phyloP scores from a whole-genome alignment of 306 rosid species.

The Erythrophleum fordii region DNA sequence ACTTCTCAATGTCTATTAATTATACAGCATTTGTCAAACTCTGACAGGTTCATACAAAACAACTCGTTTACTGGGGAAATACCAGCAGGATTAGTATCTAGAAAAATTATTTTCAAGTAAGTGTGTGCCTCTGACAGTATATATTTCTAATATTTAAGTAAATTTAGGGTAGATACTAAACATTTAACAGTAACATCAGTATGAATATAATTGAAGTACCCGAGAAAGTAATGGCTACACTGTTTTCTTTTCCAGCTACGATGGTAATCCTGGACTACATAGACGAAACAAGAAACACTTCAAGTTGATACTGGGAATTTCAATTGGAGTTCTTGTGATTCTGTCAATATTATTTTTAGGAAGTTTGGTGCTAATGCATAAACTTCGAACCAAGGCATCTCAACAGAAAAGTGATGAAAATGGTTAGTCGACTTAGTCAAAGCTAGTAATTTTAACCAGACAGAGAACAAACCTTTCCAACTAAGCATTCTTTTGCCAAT shows the following conservation, averaged over 20 bases:
- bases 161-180: neutral
- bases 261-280: slow-evolving; percentile 63
- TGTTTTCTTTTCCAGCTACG: slow-evolving; percentile 58
- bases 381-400: slow-evolving; percentile 52
- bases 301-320: slow-evolving; percentile 66
- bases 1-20: slow-evolving; percentile 16
- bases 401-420: slow-evolving; percentile 51
- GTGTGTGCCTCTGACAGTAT: slow-evolving; percentile 35
- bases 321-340: slow-evolving; percentile 65
- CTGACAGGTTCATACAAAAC: slow-evolving; percentile 85
- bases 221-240: slow-evolving; percentile 22
- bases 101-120: slow-evolving; percentile 74
- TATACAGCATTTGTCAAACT: slow-evolving; percentile 37
- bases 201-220: slow-evolving; percentile 17
- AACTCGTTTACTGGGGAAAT: slow-evolving; percentile 84
- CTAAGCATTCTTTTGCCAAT: slow-evolving; percentile 36
- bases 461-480: slow-evolving; percentile 25
- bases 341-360: slow-evolving; percentile 56
- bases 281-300: slow-evolving; percentile 61
- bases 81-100: slow-evolving; percentile 67
- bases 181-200: slow-evolving; percentile 1
- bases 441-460: slow-evolving; percentile 1
- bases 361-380: slow-evolving; percentile 58
- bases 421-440: slow-evolving; percentile 54
- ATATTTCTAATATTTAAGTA: slow-evolving; percentile 15